Base-by-base conservation (phyloP, 768 basidiomycete genomes). In the Cyathus striatus region DNA sequence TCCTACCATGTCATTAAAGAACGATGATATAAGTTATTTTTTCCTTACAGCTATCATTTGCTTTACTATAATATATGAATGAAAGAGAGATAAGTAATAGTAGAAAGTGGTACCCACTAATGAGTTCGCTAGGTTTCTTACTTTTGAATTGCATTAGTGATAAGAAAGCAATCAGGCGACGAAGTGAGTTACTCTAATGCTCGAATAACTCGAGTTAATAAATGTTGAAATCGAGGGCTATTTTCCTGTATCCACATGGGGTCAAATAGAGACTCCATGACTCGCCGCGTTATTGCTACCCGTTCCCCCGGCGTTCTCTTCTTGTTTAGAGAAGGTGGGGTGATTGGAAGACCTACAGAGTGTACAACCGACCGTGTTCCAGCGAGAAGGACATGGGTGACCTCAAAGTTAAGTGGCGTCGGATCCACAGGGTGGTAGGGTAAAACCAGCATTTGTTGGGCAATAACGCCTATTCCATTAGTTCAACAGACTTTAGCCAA, bases 401-500 rank as follows among this genome's bases (percentile, higher is more conserved):
- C 56, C 6, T 48, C 60, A 54, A 73, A 75, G 23, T 62, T 64
- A 6, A 75, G 52, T 12, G 53, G 48, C 5, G 56, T 55, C 2
- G 73, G 67, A 13, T 58, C 52, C 2, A 46, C 51, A 9, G 59
- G 40, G 48, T 68, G 62, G 47, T 64, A 60, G 9, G 72, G 72
- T 7, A 76, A 57, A 37, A 74, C 57, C 16, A 74, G 50, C 20
- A 75, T 53, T 47, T 74, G 69, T 39, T 74, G 72, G 2, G 67
- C 58, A 35, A 76, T 51, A 5, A 65, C 58, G 33, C 72, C 73
- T 75, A 37, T n/a, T n/a, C n/a, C n/a, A n/a, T n/a, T n/a, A n/a
- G n/a, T n/a, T n/a, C n/a, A n/a, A n/a, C n/a, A n/a, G n/a, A n/a
- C n/a, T n/a, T 22, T 12, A 42, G 27, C 13, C 33, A 25, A 13